Base-by-base conservation (phyloP, 306 rosid genomes). In the Dicorynia guianensis region DNA sequence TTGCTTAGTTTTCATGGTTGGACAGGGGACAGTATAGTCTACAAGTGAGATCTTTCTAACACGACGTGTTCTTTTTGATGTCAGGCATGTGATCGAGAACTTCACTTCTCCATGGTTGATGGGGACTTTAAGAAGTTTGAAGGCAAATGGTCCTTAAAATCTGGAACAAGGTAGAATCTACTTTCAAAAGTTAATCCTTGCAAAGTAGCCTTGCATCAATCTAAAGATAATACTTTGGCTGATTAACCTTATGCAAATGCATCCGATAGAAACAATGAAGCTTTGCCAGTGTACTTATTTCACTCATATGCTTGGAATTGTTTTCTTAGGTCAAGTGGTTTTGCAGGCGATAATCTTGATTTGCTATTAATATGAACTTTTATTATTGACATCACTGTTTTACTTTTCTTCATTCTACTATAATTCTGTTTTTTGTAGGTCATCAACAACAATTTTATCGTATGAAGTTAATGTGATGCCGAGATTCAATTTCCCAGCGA, bases 81-180 rank as follows among this genome's bases (percentile, higher is more conserved):
- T 63, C 79, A 95, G 98, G 91, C 63, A 78, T 84, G 81, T 81
- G 85, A 87, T 72, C 95, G 95, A 67, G 95, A 92, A 73, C 98
- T 95, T 61, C 92, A 62, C 69, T 95, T 95, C 79, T 95, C 93
- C 68, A 92, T 95, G 98, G 98, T 95, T 72, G 98, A 95, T 79
- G 97, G 98, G 64, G 98, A 95, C 81, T 95, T 89, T 55, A 95
- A 92, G 81, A 92, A 92, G 85, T 95, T 90, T 82, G 97, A 95
- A 63, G 98, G 98, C 48, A 92, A 92, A 87, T 95, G 98, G 98
- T 87, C 87, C 9, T 80, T 92, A 54, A 90, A 90, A 80, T 90
- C 92, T 71, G 93, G 93, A 74, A 83, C 79, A 61, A 86, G 97
- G 98, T 90, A 76, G 63, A 69, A 67, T 63, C 46, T 55, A 15